A percentile compares a stretch with the other conserved stretches of the same genome.
These are phyloP conservation scores for Pythium rhizo-oryzae DNA, from an alignment of 352 stramenopile species.

Conservation along the genomic window DNA sequence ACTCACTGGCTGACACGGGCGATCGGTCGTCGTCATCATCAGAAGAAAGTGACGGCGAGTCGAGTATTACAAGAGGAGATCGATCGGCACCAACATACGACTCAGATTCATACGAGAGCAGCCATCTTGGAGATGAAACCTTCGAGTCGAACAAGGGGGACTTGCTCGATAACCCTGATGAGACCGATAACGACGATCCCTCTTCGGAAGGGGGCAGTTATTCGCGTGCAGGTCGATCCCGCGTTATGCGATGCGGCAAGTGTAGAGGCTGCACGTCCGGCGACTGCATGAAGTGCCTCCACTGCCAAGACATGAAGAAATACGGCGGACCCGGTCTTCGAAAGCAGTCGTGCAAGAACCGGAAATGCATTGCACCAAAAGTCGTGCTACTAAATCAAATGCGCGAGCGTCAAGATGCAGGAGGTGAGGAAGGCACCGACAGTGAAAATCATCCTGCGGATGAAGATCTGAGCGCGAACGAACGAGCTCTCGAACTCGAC, in stretches of 20 bases:
- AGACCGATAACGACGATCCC: conserved; percentile 31
- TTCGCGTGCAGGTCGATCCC: conserved; percentile 44
- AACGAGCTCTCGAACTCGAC: conserved; percentile 12
- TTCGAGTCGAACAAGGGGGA: conserved; percentile 7
- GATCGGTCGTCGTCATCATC: conserved; percentile 13
- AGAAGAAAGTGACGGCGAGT: conserved; percentile 19
- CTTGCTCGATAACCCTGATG: conserved; percentile 4
- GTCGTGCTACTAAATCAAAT: conserved; percentile 69
- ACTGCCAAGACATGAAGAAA: conserved; percentile 88
- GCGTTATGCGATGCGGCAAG: conserved; percentile 77
- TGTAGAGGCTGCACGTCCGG: conserved; percentile 68
- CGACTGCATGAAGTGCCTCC: conserved; percentile 80
- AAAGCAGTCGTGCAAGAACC: conserved; percentile 84
- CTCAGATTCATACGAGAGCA: conserved; percentile 27
- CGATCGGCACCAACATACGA: conserved; percentile 5
- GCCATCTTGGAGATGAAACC: conserved; percentile 21
- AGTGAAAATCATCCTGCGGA: not conserved
- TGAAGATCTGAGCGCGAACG: not conserved
- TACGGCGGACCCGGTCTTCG: conserved; percentile 76
- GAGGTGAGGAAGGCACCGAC: conserved; percentile 33
- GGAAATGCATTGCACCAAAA: conserved; percentile 75
- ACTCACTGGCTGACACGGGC: conserved; percentile 8
- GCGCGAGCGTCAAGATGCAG: conserved; percentile 41
- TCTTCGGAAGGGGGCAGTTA: conserved; percentile 42
- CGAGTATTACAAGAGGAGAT: not conserved